These are phyloP conservation scores for Poterioochromonas sp. DNA, from an alignment of 352 stramenopile species.

Conservation along the genomic window DNA sequence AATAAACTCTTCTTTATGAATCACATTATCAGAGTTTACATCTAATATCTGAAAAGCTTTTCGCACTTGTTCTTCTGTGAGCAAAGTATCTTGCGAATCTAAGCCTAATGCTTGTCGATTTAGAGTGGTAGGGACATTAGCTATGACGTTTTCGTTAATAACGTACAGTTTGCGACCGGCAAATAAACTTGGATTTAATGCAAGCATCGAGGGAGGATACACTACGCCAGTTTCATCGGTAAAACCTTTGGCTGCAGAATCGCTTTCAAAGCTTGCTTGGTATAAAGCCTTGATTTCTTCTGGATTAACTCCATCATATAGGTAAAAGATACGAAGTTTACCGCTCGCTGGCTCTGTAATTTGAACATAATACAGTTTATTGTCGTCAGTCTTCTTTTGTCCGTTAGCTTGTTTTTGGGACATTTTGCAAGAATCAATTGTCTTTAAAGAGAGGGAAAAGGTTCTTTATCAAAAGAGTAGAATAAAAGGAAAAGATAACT, in stretches of 20 bases:
- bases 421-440: too few relatives aligned
- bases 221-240: neutral
- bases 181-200: neutral
- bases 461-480: too few relatives aligned
- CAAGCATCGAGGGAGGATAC: neutral
- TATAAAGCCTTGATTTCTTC: neutral
- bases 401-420: too few relatives aligned
- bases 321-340: neutral
- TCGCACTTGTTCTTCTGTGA: neutral
- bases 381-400: too few relatives aligned
- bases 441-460: too few relatives aligned
- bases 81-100: neutral
- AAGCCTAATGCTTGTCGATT: neutral
- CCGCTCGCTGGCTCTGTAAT: neutral
- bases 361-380: constrained; percentile 2
- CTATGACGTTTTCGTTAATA: neutral
- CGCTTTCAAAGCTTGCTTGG: neutral
- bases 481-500: too few relatives aligned
- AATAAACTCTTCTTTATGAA: constrained; percentile 21
- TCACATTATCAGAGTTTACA: neutral
- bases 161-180: neutral
- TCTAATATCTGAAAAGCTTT: neutral
- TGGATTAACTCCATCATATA: neutral
- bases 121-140: neutral
- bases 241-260: neutral